A percentile compares a stretch with the other conserved stretches of the same genome.
These are phyloP conservation scores for Nephelium lappaceum DNA, from an alignment of 345 rosid species.

Conservation along the genomic window DNA sequence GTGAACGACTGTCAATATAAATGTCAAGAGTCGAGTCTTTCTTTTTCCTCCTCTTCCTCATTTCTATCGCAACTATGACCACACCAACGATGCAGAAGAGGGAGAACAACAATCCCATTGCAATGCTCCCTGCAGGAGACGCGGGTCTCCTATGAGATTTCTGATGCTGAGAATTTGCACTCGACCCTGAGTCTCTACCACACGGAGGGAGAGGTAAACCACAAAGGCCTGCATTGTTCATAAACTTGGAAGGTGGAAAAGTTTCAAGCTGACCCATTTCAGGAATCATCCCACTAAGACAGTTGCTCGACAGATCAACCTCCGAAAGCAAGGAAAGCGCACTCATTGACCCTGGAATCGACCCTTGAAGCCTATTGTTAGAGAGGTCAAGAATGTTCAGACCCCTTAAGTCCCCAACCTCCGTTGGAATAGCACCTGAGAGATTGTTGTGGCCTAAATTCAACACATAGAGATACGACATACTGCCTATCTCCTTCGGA, in stretches of 20 bases:
- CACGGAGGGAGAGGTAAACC: conserved; percentile 80
- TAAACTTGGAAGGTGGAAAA: conserved; percentile 57
- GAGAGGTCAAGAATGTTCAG: conserved; percentile 90
- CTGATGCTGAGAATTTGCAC: conserved; percentile 42
- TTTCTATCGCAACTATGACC: conserved; percentile 64
- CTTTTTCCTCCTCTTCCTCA: conserved; percentile 71
- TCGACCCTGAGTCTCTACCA: conserved; percentile 22
- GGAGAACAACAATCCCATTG: conserved; percentile 83
- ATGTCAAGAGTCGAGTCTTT: conserved; percentile 60
- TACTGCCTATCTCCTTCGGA: conserved; percentile 81
- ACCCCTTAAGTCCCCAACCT: conserved; percentile 65
- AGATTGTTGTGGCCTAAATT: conserved; percentile 78
- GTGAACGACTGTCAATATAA: conserved; percentile 62
- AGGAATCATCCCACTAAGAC: conserved; percentile 74
- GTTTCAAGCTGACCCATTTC: conserved; percentile 81
- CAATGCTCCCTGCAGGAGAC: conserved; percentile 73
- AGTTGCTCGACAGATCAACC: conserved; percentile 73
- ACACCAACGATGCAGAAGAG: conserved; percentile 71
- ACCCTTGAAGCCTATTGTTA: conserved; percentile 62
- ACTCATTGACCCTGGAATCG: conserved; percentile 69
- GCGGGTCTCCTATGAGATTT: conserved; percentile 55
- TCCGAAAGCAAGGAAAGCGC: conserved; percentile 59
- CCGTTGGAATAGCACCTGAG: conserved; percentile 71
- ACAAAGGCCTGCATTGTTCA: conserved; percentile 84
- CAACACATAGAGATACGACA: conserved; percentile 73